Percentiles rank a stretch among this genome's conserved stretches.
These are phyloP conservation scores for Nakazawaea wyomingensis DNA, from an alignment of 805 yeast species.

Conservation along the genomic window DNA sequence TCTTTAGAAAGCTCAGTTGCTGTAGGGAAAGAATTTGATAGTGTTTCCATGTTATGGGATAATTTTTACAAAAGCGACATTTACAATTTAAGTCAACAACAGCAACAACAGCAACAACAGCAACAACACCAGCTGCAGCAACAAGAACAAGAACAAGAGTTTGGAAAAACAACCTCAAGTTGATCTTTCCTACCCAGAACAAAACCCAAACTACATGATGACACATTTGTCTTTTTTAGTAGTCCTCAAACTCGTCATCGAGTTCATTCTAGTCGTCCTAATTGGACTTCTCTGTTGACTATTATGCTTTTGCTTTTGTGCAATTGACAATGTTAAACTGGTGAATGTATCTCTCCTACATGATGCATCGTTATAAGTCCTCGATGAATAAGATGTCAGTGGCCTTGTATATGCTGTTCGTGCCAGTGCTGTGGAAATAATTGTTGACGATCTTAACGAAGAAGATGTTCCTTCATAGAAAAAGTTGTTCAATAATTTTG, in stretches of 20 bases:
- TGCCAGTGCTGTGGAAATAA: background rate
- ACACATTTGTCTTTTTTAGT: background rate
- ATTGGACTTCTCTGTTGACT: background rate
- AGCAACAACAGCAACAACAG: background rate
- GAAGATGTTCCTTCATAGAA: background rate
- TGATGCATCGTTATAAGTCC: background rate
- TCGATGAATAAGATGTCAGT: background rate
- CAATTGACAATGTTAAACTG: background rate
- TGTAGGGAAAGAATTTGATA: slow-evolving; percentile 73
- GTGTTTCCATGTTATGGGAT: slow-evolving; percentile 66
- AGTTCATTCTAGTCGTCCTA: background rate
- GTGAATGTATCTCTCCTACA: background rate
- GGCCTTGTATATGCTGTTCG: background rate
- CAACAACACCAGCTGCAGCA: background rate
- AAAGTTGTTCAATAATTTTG: background rate
- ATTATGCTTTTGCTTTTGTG: background rate
- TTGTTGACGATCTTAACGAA: background rate
- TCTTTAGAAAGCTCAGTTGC: slow-evolving; percentile 63
- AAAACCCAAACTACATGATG: background rate
- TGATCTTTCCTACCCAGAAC: too few relatives aligned
- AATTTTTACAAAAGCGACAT: slow-evolving; percentile 44
- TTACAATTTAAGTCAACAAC: slow-evolving; percentile 17
- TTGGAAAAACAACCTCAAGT: background rate
- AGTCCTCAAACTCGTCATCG: slow-evolving; percentile 1
- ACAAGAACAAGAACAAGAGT: background rate